Evolutionary conservation across 805 yeast species (phyloP).

Genomic region (Candida awuae): DNA sequence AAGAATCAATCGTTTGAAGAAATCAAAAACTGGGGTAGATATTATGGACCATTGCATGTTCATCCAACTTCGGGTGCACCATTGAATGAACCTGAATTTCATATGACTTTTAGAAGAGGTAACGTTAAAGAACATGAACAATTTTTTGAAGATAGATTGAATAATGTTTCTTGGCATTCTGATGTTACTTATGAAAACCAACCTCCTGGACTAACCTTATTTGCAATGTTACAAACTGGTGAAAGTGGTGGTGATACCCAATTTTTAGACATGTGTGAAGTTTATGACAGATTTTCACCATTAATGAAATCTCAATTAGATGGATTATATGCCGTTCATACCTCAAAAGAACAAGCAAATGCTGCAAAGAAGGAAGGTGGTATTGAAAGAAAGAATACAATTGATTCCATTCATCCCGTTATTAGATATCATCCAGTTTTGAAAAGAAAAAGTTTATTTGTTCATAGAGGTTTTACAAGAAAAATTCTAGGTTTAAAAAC

Average conservation of each 20-base stretch:
- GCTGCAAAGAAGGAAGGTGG: constrained; percentile 50
- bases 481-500: constrained; percentile 63
- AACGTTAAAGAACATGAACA: constrained; percentile 31
- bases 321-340: constrained; percentile 60
- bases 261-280: constrained; percentile 64
- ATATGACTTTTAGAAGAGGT: constrained; percentile 49
- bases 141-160: constrained; percentile 30
- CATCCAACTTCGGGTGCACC: constrained; percentile 76
- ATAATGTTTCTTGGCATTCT: constrained; percentile 53
- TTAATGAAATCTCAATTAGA: constrained; percentile 48
- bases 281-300: constrained; percentile 65
- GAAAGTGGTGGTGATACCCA: constrained; percentile 80
- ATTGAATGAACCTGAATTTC: constrained; percentile 48
- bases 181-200: constrained; percentile 70
- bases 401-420: constrained; percentile 58
- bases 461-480: constrained; percentile 55
- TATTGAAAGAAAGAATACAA: constrained; percentile 55
- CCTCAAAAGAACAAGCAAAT: constrained; percentile 63
- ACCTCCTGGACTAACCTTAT: constrained; percentile 65
- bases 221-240: constrained; percentile 46
- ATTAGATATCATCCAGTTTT: constrained; percentile 69
- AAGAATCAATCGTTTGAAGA: constrained; percentile 45
- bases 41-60: constrained; percentile 65
- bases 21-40: constrained; percentile 44
- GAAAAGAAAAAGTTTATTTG: constrained; percentile 48